These are phyloP conservation scores for Berberis vulgaris DNA, from an alignment of 164 flowering plant genomes.

Conservation along the genomic window DNA sequence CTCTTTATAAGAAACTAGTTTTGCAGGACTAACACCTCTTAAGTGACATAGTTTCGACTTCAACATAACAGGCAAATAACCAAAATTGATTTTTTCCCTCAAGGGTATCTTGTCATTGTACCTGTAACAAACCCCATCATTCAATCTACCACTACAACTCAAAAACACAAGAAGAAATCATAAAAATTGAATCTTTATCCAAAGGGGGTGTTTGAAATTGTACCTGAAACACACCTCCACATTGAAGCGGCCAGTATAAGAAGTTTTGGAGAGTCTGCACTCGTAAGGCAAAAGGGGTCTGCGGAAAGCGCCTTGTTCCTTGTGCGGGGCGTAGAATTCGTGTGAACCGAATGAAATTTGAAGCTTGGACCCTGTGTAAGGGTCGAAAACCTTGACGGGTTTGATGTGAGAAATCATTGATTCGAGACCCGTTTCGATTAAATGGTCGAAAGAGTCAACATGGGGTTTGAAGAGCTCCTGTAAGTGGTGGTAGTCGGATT, in stretches of 20 bases:
- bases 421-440: conserved; percentile 46
- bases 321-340: conserved; percentile 35
- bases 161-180: too few species aligned
- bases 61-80: conserved; percentile 77
- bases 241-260: too few species aligned
- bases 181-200: too few species aligned
- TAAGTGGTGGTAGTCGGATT: conserved; percentile 26
- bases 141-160: conserved; percentile 45
- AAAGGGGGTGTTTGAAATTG: too few species aligned
- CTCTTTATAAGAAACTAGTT: conserved; percentile 49
- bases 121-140: conserved; percentile 31
- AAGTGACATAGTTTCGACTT: conserved; percentile 78
- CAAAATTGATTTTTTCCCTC: conserved; percentile 37
- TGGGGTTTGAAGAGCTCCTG: conserved; percentile 61
- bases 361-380: conserved; percentile 28
- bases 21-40: conserved; percentile 41
- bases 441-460: conserved; percentile 68
- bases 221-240: too few species aligned
- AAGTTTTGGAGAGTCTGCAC: too few species aligned
- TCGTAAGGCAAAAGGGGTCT: conserved; percentile 42
- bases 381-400: conserved; percentile 40
- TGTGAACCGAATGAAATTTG: conserved; percentile 47
- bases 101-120: conserved; percentile 25
- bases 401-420: conserved; percentile 32
- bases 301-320: conserved; percentile 17